Conservation (phyloP, 2,329 filamentous ascomycete genomes). For the Ceratocystis alfenasii region DNA sequence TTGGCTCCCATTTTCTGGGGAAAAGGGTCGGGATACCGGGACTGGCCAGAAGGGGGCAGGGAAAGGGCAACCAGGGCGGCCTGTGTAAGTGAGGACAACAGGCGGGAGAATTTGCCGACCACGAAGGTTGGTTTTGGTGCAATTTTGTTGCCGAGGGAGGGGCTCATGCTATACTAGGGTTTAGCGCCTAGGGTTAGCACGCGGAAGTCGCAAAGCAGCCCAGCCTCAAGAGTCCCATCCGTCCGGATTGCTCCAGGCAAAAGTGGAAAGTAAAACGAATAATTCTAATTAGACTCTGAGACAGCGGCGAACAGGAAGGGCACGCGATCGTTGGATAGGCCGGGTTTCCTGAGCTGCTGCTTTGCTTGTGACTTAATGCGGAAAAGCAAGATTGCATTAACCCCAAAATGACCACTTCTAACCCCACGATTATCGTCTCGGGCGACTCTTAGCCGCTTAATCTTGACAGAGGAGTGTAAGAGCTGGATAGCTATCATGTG, state of each 20-base stretch:
- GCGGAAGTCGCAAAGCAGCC: neutral
- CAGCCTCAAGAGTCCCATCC: neutral
- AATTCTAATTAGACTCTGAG: neutral
- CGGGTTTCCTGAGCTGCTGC: neutral
- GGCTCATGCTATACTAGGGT: too few relatives aligned
- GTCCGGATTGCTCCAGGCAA: conserved; percentile 5
- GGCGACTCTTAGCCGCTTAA: neutral
- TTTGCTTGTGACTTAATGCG: neutral
- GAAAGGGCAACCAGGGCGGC: neutral
- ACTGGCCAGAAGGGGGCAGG: conserved; percentile 10
- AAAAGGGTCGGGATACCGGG: conserved; percentile 19
- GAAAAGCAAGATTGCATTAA: neutral
- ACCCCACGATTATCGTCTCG: neutral
- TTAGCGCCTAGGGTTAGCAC: neutral
- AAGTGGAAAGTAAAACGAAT: neutral
- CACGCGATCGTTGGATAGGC: neutral
- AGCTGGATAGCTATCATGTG: neutral
- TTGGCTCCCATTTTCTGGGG: conserved; percentile 15
- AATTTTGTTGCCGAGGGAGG: too few relatives aligned
- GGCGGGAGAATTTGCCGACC: neutral
- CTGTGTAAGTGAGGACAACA: neutral
- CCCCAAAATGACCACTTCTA: neutral
- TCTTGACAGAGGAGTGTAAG: neutral
- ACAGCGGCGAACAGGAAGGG: neutral
- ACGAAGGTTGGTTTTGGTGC: neutral